Conservation (phyloP, 371 early-diverging fungal species). For the Lichtheimia ornata region DNA sequence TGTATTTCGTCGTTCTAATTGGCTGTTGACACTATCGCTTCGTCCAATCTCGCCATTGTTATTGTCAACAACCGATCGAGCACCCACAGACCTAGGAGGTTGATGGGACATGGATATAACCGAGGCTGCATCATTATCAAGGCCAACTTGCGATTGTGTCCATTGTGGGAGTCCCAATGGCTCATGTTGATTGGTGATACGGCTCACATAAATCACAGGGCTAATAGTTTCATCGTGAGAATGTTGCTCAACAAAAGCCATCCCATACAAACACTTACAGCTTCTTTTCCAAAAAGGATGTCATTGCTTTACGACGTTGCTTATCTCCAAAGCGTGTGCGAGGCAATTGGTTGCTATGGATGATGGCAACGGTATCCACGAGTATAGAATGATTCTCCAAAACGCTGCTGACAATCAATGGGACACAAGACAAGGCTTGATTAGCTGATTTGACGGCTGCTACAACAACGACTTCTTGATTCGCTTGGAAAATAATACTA, state of each 20-base stretch:
- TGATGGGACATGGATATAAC: slow-evolving; percentile 15
- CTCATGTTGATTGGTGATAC: slow-evolving; percentile 44
- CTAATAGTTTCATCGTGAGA: slow-evolving; percentile 9
- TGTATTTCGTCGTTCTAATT: slow-evolving; percentile 15
- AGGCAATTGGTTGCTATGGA: slow-evolving; percentile 62
- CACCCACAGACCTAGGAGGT: slow-evolving; percentile 9
- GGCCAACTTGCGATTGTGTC: slow-evolving; percentile 33
- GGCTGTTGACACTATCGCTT: slow-evolving; percentile 14
- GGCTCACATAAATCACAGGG: slow-evolving; percentile 39
- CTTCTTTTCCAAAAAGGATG: slow-evolving; percentile 30
- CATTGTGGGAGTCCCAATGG: slow-evolving; percentile 34
- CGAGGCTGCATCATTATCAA: slow-evolving; percentile 27
- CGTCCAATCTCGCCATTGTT: slow-evolving; percentile 12
- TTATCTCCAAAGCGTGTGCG: slow-evolving; percentile 64
- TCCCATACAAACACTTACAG: slow-evolving; percentile 20
- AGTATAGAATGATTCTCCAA: slow-evolving; percentile 76
- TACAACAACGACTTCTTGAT: slow-evolving; percentile 53
- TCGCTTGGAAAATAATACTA: slow-evolving; percentile 56
- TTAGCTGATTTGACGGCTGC: slow-evolving; percentile 54
- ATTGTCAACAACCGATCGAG: slow-evolving; percentile 15
- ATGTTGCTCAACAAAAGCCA: background rate
- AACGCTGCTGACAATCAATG: slow-evolving; percentile 67
- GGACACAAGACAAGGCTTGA: slow-evolving; percentile 49
- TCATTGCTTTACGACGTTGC: slow-evolving; percentile 51
- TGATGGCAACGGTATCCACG: slow-evolving; percentile 71